These are phyloP conservation scores for Hymenoscyphus fraxineus DNA, from an alignment of 2,329 filamentous ascomycete species.

Conservation along the genomic window DNA sequence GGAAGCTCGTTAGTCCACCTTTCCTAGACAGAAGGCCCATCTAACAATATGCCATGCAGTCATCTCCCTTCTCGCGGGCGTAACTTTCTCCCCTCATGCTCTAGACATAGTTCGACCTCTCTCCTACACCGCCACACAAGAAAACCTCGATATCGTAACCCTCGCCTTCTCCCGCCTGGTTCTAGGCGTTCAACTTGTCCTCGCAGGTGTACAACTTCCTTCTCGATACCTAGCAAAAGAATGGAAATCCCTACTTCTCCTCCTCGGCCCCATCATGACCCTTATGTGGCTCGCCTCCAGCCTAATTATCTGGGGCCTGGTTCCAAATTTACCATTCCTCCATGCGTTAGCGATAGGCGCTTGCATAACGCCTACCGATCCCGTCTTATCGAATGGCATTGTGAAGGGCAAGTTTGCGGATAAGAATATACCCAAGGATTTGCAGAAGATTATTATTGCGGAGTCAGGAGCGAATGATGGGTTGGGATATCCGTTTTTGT, in stretches of 20 bases:
- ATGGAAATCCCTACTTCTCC: conserved; percentile 70
- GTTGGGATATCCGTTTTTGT: conserved; percentile 76
- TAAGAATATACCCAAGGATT: conserved; percentile 75
- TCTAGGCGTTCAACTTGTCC: conserved; percentile 82
- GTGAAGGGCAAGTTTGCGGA: conserved; percentile 93
- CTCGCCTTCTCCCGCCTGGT: conserved; percentile 84
- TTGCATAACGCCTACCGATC: conserved; percentile 90
- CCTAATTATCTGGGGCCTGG: conserved; percentile 71
- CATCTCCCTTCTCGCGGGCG: conserved; percentile 75
- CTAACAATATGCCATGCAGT: conserved; percentile 47
- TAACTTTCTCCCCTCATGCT: conserved; percentile 74
- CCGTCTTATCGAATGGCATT: conserved; percentile 81
- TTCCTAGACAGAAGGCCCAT: not conserved
- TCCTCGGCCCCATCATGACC: conserved; percentile 81
- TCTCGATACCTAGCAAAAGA: conserved; percentile 74
- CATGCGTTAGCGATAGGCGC: conserved; percentile 77
- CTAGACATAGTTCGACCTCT: conserved; percentile 71
- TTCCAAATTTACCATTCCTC: conserved; percentile 68
- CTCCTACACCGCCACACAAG: conserved; percentile 63
- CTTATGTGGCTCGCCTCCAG: conserved; percentile 84
- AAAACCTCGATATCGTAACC: conserved; percentile 67
- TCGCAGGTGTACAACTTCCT: conserved; percentile 84
- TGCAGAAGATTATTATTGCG: conserved; percentile 75
- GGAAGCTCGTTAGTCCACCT: conserved; percentile 63
- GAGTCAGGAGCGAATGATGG: conserved; percentile 91